These are phyloP conservation scores for Phytophthora pini DNA, from an alignment of 352 stramenopile species.

Conservation along the genomic window DNA sequence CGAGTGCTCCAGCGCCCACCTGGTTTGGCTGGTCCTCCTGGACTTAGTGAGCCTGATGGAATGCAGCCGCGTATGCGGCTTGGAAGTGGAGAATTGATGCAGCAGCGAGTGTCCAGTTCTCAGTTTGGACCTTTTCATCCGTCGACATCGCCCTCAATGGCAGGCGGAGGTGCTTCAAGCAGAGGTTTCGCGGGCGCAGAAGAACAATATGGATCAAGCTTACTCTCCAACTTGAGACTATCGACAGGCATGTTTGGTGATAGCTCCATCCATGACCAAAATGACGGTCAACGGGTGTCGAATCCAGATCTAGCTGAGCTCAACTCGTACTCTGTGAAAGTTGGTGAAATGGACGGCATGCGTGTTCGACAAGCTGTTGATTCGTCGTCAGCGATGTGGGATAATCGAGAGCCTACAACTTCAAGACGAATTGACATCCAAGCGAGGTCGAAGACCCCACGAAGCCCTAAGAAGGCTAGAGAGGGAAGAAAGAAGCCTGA, in stretches of 20 bases:
- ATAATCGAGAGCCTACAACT: slow-evolving; percentile 24
- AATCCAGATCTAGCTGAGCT: slow-evolving; percentile 68
- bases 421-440: slow-evolving; percentile 44
- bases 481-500: slow-evolving; percentile 25
- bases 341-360: slow-evolving; percentile 43
- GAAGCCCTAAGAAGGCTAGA: slow-evolving; percentile 34
- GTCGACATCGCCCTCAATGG: slow-evolving; percentile 19
- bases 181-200: slow-evolving; percentile 24
- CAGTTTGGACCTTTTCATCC: slow-evolving; percentile 24
- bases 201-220: slow-evolving; percentile 34
- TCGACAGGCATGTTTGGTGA: slow-evolving; percentile 35
- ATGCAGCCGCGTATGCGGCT: slow-evolving; percentile 12
- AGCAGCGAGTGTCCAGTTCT: slow-evolving; percentile 12
- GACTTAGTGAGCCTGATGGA: slow-evolving; percentile 23
- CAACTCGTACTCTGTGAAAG: slow-evolving; percentile 71
- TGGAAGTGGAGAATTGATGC: slow-evolving; percentile 18
- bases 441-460: slow-evolving; percentile 25
- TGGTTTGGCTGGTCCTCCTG: slow-evolving; percentile 45
- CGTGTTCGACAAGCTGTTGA: slow-evolving; percentile 24
- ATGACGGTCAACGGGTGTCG: slow-evolving; percentile 26
- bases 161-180: slow-evolving; percentile 3
- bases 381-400: slow-evolving; percentile 15
- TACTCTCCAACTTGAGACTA: slow-evolving; percentile 40
- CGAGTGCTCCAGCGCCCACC: slow-evolving; percentile 56
- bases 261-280: slow-evolving; percentile 10